A percentile compares a stretch with the other conserved stretches of the same genome.
Conservation (phyloP, 306 rosid genomes). For the Ceratonia siliqua region DNA sequence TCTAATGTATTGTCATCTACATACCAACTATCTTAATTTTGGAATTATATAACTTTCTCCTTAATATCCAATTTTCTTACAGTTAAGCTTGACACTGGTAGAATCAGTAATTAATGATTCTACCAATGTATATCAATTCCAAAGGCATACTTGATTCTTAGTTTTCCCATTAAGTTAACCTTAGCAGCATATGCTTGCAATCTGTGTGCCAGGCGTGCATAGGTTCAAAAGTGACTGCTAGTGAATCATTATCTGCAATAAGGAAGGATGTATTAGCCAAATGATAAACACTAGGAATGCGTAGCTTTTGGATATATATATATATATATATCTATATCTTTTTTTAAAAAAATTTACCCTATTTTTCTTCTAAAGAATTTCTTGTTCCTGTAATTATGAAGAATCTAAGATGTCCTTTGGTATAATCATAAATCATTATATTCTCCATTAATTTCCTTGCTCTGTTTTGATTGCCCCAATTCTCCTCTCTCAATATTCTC, state of each 20-base stretch:
- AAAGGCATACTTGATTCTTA: neutral
- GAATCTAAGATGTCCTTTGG: slow-evolving; percentile 2
- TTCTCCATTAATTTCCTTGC: slow-evolving; percentile 24
- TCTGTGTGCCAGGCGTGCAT: slow-evolving; percentile 72
- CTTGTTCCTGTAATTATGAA: slow-evolving; percentile 24
- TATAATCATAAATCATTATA: neutral
- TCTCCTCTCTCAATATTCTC: slow-evolving; percentile 4
- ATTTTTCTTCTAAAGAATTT: neutral
- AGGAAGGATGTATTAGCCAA: slow-evolving; percentile 93
- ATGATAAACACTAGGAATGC: slow-evolving; percentile 55
- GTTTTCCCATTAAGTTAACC: slow-evolving; percentile 32
- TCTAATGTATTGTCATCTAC: neutral
- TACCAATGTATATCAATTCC: neutral
- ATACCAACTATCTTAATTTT: slow-evolving; percentile 4
- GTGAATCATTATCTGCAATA: slow-evolving; percentile 89
- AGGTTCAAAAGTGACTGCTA: slow-evolving; percentile 83
- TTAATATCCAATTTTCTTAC: slow-evolving; percentile 15
- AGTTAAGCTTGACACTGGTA: slow-evolving; percentile 22
- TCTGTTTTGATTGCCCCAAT: slow-evolving; percentile 3
- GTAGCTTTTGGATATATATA: slow-evolving; percentile 21
- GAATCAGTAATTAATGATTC: slow-evolving; percentile 24
- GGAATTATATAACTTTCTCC: neutral
- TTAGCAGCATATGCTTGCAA: slow-evolving; percentile 5
- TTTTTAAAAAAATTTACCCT: neutral
- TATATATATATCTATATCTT: neutral